Base-by-base conservation (phyloP, 139 green algal genomes). In the Chlamydomonas sp. region DNA sequence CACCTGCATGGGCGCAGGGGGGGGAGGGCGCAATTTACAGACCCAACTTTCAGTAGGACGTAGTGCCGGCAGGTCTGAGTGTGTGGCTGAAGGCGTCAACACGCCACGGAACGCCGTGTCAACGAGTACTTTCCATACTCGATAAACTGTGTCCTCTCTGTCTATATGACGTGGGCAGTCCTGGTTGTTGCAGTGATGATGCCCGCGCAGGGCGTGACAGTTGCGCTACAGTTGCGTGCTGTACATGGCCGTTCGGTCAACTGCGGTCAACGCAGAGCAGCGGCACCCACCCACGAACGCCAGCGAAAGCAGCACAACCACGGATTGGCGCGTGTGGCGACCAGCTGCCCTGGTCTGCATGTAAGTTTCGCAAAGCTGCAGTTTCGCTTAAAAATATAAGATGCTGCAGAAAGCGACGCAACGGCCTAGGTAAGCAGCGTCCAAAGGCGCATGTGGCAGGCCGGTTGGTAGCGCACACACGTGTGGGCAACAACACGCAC, bases 261-360 rank as follows among this genome's bases (percentile, higher is more conserved):
- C 12, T 61, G 74, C 74, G 4, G 12, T 8, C 20, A 74, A 73
- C 59, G 67, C 63, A 49, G 31, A 49, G 63, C 4, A 4, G 4
- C 3, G n/a, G 2, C 10, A 57, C 74, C 71, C 78, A 85, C 80
- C 64, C 59, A 91, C 18, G 20, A 93, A 87, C 0, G 59, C 69
- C 61, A 92, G 58, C 17, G 83, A 88, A 15, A 90, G 79, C 4
- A 64, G 31, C 31, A 90, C 49, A 31, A 89, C 88, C 14, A 86
- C 80, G 8, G 66, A 8, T 58, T 87, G 80, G 3, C 80, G 6
- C 9, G n/a, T 60, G 57, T 5, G 8, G 31, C 31, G 31, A 49
- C 31, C 31, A 49, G 31, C 31, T 49, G 31, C 31, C 31, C 31
- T 49, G 31, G 31, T 49, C 31, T 49, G 31, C 31, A 49, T 49